Base-by-base conservation (phyloP, 2,329 filamentous ascomycete genomes). In the Beauveria pseudobassiana region DNA sequence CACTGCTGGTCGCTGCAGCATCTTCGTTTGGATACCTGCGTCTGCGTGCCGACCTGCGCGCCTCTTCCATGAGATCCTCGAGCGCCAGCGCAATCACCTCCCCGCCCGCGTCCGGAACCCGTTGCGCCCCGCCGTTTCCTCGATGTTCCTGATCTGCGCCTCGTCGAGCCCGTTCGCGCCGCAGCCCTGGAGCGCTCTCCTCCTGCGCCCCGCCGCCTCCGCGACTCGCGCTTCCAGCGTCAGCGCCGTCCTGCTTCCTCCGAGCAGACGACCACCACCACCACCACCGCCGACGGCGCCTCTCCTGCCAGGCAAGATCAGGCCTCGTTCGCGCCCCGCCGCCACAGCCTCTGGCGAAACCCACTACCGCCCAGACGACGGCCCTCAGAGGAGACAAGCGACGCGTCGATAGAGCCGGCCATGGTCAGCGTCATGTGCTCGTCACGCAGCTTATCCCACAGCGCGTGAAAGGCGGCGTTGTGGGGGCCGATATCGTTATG, bases 341-440 rank as follows among this genome's bases (percentile, higher is more conserved):
- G n/a, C 65, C 68, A 24, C 68, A 14, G 5, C 30, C 42, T 14
- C 18, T 10, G n/a, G 3, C 42, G 42, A n/a, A 43, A 6, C 34
- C 8, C 42, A 22, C 43, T 66, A 3, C 88, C 89, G 59, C 93
- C 93, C 0, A 97, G 81, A 12, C 84, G 84, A 18, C 85, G 84
- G 1, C 93, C 93, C 38, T 87, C 77, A 0, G 87, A 87, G 34
- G 87, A 87, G 34, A 96, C 77, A 75, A 97, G 97, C 0, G 90
- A 90, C 73, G 96, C 92, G 14, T 93, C 93, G 0, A 90, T 96
- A 70, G 93, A 97, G 20, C 93, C 93, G 71, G 93, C 95, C 63
- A 85, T 77, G 12, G 87, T 70, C 7, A 97, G 81, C 2, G 86
- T 84, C 68, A 92, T 85, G 68, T 93, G 87, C 74, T 97, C 93